phyloP scores from a whole-genome alignment of 257 asterid genomes.

The Lantana camara region DNA sequence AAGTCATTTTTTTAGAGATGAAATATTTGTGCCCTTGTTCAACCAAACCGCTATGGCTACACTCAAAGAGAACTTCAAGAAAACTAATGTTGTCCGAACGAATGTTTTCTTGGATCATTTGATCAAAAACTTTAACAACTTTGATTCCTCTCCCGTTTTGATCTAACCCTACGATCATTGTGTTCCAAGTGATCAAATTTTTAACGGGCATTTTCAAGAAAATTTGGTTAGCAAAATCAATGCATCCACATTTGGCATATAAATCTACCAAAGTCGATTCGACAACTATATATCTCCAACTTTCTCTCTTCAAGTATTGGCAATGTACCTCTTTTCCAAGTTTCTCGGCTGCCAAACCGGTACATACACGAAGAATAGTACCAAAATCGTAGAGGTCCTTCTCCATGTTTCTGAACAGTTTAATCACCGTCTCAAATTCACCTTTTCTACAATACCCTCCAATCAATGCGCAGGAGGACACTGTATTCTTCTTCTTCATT shows the following conservation, averaged over 20 bases:
- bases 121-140: constrained; percentile 55
- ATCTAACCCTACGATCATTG: constrained; percentile 90
- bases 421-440: constrained; percentile 54
- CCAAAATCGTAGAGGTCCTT: constrained; percentile 74
- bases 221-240: constrained; percentile 61
- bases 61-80: constrained; percentile 76
- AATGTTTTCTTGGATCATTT: constrained; percentile 57
- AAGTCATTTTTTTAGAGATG: constrained; percentile 43
- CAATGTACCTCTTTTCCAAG: constrained; percentile 89
- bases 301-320: constrained; percentile 79
- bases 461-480: constrained; percentile 87
- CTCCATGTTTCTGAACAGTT: constrained; percentile 58
- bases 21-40: constrained; percentile 60
- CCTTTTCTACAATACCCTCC: constrained; percentile 82
- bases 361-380: constrained; percentile 77
- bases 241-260: constrained; percentile 84
- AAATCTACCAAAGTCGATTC: constrained; percentile 92
- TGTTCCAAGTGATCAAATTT: constrained; percentile 86
- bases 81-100: constrained; percentile 70
- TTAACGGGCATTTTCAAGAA: constrained; percentile 62
- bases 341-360: constrained; percentile 73
- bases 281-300: constrained; percentile 80
- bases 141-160: constrained; percentile 85
- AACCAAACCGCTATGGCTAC: constrained; percentile 84
- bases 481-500: constrained; percentile 67